phyloP scores from a whole-genome alignment of 345 rosid species.

The Anacardium occidentale region DNA sequence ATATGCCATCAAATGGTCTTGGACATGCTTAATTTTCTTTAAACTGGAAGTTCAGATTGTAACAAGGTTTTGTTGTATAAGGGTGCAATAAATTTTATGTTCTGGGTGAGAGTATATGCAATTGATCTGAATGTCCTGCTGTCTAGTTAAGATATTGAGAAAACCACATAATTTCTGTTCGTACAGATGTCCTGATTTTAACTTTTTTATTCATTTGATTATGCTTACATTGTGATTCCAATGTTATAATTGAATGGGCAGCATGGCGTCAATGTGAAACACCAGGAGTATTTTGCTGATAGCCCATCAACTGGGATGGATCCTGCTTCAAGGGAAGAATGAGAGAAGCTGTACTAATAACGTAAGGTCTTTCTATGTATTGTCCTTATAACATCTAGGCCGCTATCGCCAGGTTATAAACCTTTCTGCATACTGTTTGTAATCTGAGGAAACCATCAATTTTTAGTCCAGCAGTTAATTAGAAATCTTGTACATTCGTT shows the following conservation, averaged over 20 bases:
- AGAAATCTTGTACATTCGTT: neutral
- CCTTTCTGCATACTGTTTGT: neutral
- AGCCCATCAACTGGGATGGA: too few relatives aligned
- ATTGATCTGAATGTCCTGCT: neutral
- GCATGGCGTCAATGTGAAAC: too few relatives aligned
- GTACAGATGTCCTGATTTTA: too few relatives aligned
- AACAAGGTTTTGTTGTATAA: too few relatives aligned
- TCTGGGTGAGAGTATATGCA: neutral
- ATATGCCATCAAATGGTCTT: too few relatives aligned
- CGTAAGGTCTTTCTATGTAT: neutral
- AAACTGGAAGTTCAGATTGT: too few relatives aligned
- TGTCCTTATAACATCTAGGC: neutral
- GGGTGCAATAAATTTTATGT: neutral
- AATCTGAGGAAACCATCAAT: neutral
- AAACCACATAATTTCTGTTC: neutral
- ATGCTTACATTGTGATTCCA: too few relatives aligned
- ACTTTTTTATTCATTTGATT: too few relatives aligned
- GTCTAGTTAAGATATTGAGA: neutral
- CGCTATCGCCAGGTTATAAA: neutral
- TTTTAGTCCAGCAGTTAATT: neutral
- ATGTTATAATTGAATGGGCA: too few relatives aligned
- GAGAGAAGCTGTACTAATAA: neutral
- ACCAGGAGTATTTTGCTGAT: too few relatives aligned
- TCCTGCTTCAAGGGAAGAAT: conserved; percentile 36
- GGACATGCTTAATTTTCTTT: too few relatives aligned